A percentile compares a stretch with the other conserved stretches of the same genome.
Conservation (phyloP, 164 flowering plant species). For the Pachysandra terminalis region DNA sequence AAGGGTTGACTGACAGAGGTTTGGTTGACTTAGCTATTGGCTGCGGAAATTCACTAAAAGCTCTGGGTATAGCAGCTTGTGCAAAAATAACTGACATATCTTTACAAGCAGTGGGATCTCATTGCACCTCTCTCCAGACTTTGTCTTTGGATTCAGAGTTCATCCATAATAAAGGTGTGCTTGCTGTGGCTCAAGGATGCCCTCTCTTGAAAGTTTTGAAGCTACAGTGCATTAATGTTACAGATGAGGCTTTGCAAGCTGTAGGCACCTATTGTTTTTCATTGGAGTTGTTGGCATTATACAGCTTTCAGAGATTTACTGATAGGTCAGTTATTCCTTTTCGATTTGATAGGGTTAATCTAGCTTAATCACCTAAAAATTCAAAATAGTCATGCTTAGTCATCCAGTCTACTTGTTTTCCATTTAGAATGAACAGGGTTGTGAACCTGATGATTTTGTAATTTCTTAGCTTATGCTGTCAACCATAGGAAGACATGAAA, state of each 20-base stretch:
- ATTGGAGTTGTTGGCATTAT: slow-evolving; percentile 68
- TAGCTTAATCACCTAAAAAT: not conserved
- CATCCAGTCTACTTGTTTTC: not conserved
- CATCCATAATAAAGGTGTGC: slow-evolving; percentile 62
- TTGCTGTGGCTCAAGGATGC: slow-evolving; percentile 78
- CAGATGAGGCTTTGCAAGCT: slow-evolving; percentile 73
- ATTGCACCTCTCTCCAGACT: slow-evolving; percentile 64
- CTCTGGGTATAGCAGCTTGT: slow-evolving; percentile 79
- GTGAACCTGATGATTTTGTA: too few relatives aligned
- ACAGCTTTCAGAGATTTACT: slow-evolving; percentile 80
- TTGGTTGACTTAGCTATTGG: slow-evolving; percentile 58
- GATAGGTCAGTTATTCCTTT: slow-evolving; percentile 51
- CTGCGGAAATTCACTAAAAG: slow-evolving; percentile 63
- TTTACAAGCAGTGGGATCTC: slow-evolving; percentile 70
- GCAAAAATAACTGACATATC: slow-evolving; percentile 76
- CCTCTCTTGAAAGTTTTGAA: slow-evolving; percentile 58
- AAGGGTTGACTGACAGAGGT: slow-evolving; percentile 77
- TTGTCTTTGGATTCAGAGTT: slow-evolving; percentile 77
- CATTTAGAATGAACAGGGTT: not conserved
- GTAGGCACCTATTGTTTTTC: slow-evolving; percentile 57
- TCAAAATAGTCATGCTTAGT: not conserved
- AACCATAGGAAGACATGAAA: not conserved
- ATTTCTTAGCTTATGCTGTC: not conserved
- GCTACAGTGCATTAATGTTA: slow-evolving; percentile 73
- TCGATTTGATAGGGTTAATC: not conserved